Evolutionary conservation across 2,329 filamentous ascomycete species (phyloP).

Genomic region (Xylogone sp.): DNA sequence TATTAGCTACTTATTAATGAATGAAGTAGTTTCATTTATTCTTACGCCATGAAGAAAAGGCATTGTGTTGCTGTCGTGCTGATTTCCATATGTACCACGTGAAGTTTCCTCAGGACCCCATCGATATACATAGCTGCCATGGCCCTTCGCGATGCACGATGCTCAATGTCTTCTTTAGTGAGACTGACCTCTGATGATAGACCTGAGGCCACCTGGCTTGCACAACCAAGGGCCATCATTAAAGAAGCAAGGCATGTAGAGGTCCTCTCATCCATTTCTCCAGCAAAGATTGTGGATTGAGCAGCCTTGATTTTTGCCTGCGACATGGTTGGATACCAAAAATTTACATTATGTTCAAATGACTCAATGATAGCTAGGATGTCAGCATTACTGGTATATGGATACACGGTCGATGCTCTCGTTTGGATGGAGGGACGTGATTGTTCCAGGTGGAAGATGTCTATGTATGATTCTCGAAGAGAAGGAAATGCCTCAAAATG

Average conservation of each 20-base stretch:
- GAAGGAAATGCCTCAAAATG: slow-evolving; percentile 42
- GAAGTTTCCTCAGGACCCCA: slow-evolving; percentile 40
- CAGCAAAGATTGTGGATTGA: slow-evolving; percentile 28
- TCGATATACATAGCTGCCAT: slow-evolving; percentile 43
- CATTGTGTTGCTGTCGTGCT: slow-evolving; percentile 44
- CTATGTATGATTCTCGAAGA: slow-evolving; percentile 37
- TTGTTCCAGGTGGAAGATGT: slow-evolving; percentile 46
- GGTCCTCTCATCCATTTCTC: slow-evolving; percentile 33
- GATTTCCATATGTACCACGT: slow-evolving; percentile 42
- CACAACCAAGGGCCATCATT: slow-evolving; percentile 45
- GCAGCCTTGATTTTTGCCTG: slow-evolving; percentile 29
- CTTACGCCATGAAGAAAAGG: slow-evolving; percentile 47
- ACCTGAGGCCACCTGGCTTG: slow-evolving; percentile 34
- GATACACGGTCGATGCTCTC: slow-evolving; percentile 33
- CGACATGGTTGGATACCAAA: slow-evolving; percentile 50
- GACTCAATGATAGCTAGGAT: slow-evolving; percentile 37
- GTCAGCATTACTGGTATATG: slow-evolving; percentile 38
- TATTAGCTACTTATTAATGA: neutral
- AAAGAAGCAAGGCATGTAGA: slow-evolving; percentile 40
- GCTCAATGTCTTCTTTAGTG: slow-evolving; percentile 25
- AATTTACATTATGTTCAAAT: slow-evolving; percentile 45
- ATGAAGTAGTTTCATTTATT: neutral
- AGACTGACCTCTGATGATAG: slow-evolving; percentile 17
- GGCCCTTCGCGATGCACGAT: slow-evolving; percentile 27
- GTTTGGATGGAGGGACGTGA: slow-evolving; percentile 33